Evolutionary conservation across 179 eudicot genomes (phyloP), one percentile per base, ranked within the genome.

Genomic region (Gypsophila paniculata): DNA sequence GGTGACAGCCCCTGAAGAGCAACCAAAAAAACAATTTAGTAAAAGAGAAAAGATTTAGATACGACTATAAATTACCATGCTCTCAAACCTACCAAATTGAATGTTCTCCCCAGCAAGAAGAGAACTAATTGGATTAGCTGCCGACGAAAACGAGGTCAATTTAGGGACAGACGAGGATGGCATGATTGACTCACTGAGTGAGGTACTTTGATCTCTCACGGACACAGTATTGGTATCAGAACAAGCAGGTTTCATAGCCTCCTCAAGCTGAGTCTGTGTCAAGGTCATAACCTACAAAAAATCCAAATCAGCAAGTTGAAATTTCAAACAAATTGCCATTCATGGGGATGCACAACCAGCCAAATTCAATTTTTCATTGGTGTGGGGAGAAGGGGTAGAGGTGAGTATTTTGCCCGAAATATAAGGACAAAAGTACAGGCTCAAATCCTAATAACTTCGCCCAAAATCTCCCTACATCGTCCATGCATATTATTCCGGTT

Each of bases 41-140:
- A 68, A 49, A 59, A 58, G 58, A 52, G 66, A 9, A 21, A 57
- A n/a, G 8, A 63, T 52, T 44, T 25, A 65, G 11, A 12, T 46
- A 21, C 55, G 18, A 4, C 18, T 21, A 61, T 13, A 12, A 51
- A 60, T 69, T 52, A 25, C 48, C 72, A 70, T 38, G 76, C 62
- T 63, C 48, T 8, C 23, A 34, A 1, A 79, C 83, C 74, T 74
- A 90, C 99, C 99, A 80, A 95, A 95, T 74, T 92, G 99, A 76
- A 95, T 95, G 81, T 87, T 95, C 77, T 92, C 96, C 82, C 99
- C 98, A 70, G 99, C 99, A 69, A 95, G 96, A 59, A 95, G 85
- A 70, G 98, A 95, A 69, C 84, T 87, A 72, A 95, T 80, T 59
- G 99, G 96, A 77, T 86, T 88, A 70, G 90, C 73, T 63, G 91